Base-by-base conservation (phyloP, 2,329 filamentous ascomycete genomes). In the Verticillium nubilum region DNA sequence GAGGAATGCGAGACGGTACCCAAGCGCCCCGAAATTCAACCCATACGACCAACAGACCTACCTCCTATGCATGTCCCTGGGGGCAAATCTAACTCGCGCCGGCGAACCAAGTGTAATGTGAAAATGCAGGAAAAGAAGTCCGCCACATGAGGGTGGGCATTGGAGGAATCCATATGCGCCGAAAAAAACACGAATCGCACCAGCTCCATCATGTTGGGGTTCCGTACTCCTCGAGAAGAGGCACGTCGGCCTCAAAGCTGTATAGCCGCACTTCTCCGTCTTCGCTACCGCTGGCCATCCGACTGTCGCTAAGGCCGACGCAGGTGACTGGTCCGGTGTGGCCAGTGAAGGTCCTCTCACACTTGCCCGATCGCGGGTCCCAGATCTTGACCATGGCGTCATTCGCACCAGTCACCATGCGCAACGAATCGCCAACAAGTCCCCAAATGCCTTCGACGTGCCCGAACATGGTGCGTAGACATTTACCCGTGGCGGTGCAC, bases 401-500 rank as follows among this genome's bases (percentile, higher is more conserved):
- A 72, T 98, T 92, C 12, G 91, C 90, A 0, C 93, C 94, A 19
- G 89, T 92, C 15, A 98, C 92, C 17, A 97, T 86, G 12, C 95
- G 86, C 23, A 98, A 78, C 1, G 90, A 93, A 74, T 98, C 94
- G 3, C 91, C 94, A 0, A 90, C 91, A 2, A 99, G 81, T 5
- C 91, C 90, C 95, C 95, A 99, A 23, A 99, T 89, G 31, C 95
- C 95, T 73, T 99, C 95, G 25, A 99, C 85, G 69, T 99, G 95
- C 0, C 95, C 95, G 71, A 98, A 99, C 79, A 97, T 96, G 31
- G 92, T 96, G 62, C 92, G 90, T 33, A 97, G 81, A 68, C 91
- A 97, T 63, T 86, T 86, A 37, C 91, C 92, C 0, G 89, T 89
- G 5, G 84, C 84, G 1, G 92, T 90, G 71, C 97, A 92, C 94